These are phyloP conservation scores for Fusarium cicatricum DNA, from an alignment of 2,329 filamentous ascomycete species.

Conservation along the genomic window DNA sequence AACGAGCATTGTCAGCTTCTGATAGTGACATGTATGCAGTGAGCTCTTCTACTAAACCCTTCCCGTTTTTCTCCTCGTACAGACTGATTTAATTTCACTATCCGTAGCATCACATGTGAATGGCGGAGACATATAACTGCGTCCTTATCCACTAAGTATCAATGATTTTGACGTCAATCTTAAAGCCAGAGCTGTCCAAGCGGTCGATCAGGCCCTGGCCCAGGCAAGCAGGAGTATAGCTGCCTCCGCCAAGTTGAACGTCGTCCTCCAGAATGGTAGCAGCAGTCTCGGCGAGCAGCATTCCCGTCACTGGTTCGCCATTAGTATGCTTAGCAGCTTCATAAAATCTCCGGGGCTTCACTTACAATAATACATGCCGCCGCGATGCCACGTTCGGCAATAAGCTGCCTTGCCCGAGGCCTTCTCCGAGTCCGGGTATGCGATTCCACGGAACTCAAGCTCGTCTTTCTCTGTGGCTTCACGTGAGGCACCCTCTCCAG, in stretches of 20 bases:
- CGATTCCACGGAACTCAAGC: conserved; percentile 71
- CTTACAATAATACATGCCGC: conserved; percentile 72
- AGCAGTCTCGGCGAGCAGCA: conserved; percentile 70
- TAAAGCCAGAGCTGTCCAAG: conserved; percentile 67
- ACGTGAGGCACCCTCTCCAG: conserved; percentile 62
- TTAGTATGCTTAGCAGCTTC: conserved; percentile 5
- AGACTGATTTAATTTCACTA: too few species aligned
- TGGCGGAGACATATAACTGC: background rate
- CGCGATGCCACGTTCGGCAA: conserved; percentile 63
- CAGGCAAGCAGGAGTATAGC: conserved; percentile 76
- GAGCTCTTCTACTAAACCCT: too few species aligned
- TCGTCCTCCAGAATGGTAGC: conserved; percentile 71
- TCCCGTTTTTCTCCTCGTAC: too few species aligned
- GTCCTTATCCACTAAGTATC: conserved; percentile 17
- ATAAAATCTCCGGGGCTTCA: conserved; percentile 11
- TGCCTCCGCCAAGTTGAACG: conserved; percentile 67
- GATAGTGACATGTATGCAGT: too few species aligned
- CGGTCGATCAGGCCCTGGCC: conserved; percentile 73
- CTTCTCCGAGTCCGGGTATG: conserved; percentile 63
- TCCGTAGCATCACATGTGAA: too few species aligned
- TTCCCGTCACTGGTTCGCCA: conserved; percentile 66
- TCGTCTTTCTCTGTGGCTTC: conserved; percentile 66
- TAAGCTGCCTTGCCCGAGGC: conserved; percentile 58
- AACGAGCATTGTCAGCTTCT: too few species aligned
- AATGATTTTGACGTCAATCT: conserved; percentile 63